Conservation (phyloP, 768 basidiomycete species). For the Sarcomyxa edulis region DNA sequence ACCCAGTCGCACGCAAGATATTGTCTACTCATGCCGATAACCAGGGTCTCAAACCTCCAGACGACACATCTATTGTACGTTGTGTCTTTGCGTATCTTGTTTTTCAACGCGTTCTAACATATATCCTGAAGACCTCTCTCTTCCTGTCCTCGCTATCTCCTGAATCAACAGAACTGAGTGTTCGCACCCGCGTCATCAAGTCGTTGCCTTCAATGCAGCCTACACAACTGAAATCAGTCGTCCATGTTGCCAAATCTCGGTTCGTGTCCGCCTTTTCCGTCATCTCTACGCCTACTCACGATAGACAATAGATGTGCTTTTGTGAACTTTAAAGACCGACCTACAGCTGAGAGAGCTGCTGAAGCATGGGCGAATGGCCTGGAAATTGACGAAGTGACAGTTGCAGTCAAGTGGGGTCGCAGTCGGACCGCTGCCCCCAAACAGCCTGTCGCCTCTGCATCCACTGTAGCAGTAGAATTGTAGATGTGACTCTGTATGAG, state of each 20-base stretch:
- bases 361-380: constrained; percentile 88
- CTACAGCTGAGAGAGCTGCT: constrained; percentile 83
- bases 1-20: constrained; percentile 93
- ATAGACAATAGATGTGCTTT: constrained; percentile 78
- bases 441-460: constrained; percentile 15
- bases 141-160: constrained; percentile 76
- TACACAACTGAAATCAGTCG: constrained; percentile 72
- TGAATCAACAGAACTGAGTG: constrained; percentile 62
- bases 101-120: background rate
- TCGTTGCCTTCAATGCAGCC: constrained; percentile 63
- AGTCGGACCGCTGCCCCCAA: constrained; percentile 43
- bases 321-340: constrained; percentile 83
- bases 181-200: constrained; percentile 67
- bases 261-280: constrained; percentile 20
- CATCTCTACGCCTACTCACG: background rate
- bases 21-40: constrained; percentile 71
- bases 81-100: constrained; percentile 1
- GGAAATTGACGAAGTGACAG: constrained; percentile 73
- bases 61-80: constrained; percentile 81
- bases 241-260: constrained; percentile 80
- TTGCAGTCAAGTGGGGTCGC: constrained; percentile 86
- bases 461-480: constrained; percentile 13
- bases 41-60: constrained; percentile 85
- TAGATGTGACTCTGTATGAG: constrained; percentile 11
- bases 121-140: constrained; percentile 62